These are phyloP conservation scores for Aspergillus asperescens DNA, from an alignment of 495 filamentous ascomycete genomes.

Conservation along the genomic window DNA sequence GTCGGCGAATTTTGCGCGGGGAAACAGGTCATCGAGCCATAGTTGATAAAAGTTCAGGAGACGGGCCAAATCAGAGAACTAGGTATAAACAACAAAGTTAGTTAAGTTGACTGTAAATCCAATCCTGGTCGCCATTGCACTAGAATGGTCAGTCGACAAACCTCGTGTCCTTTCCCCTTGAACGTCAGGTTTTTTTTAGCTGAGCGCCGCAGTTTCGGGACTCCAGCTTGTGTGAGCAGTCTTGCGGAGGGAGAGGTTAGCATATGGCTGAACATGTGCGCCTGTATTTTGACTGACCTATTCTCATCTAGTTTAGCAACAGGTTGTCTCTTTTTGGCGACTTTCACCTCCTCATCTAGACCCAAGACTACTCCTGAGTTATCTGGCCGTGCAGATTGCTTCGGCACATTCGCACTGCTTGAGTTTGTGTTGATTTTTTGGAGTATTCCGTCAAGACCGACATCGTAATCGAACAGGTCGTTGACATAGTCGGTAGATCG, in stretches of 20 bases:
- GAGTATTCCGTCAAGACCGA: constrained; percentile 49
- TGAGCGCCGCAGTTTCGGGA: constrained; percentile 71
- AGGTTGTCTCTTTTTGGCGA: constrained; percentile 68
- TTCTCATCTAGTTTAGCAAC: constrained; percentile 81
- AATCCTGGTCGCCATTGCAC: too few species aligned
- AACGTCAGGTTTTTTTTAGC: constrained; percentile 69
- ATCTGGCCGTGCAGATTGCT: constrained; percentile 28
- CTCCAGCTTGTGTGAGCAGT: constrained; percentile 72
- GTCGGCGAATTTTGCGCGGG: constrained; percentile 89
- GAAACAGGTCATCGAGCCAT: constrained; percentile 96
- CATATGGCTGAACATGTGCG: not conserved
- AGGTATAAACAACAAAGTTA: not conserved
- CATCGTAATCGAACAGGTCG: constrained; percentile 69
- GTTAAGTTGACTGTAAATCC: not conserved
- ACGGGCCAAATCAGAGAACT: constrained; percentile 81
- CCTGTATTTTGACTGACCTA: constrained; percentile 44
- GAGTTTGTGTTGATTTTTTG: constrained; percentile 34
- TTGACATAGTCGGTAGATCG: constrained; percentile 39
- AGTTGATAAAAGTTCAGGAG: constrained; percentile 88
- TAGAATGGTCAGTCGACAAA: constrained; percentile 28
- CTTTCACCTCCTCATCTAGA: constrained; percentile 80
- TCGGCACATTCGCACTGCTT: constrained; percentile 22
- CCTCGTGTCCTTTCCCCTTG: constrained; percentile 93
- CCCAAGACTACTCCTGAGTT: constrained; percentile 48
- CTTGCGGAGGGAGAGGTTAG: constrained; percentile 29